Conservation (phyloP, 2,329 filamentous ascomycete genomes). For the Arthroderma sp. region DNA sequence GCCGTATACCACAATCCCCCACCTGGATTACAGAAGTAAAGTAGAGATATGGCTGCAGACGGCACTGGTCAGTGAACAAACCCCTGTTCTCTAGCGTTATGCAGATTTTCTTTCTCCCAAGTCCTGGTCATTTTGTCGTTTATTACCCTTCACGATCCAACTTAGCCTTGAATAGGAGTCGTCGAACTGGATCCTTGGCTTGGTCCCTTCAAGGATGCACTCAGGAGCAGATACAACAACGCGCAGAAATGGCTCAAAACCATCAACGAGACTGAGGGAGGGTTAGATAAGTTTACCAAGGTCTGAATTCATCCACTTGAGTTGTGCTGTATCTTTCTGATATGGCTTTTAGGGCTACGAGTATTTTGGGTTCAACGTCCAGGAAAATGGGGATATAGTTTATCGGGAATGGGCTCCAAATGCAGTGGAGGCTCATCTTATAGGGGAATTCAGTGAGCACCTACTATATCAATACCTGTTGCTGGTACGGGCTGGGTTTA, state of each 20-base stretch:
- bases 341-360: conserved; percentile 57
- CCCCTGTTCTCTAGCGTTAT: not conserved
- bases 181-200: conserved; percentile 81
- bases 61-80: conserved; percentile 18
- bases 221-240: conserved; percentile 64
- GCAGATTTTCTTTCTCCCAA: not conserved
- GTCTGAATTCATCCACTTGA: conserved; percentile 32
- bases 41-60: conserved; percentile 10
- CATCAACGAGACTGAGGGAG: conserved; percentile 73
- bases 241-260: conserved; percentile 76
- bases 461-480: no score
- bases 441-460: conserved; percentile 80
- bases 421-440: conserved; percentile 67
- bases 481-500: not conserved
- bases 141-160: conserved; percentile 3
- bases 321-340: not conserved
- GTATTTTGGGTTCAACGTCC: conserved; percentile 71
- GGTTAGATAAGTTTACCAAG: conserved; percentile 80
- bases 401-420: conserved; percentile 97
- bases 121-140: not conserved
- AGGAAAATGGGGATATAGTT: conserved; percentile 66
- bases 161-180: conserved; percentile 43
- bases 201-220: conserved; percentile 63
- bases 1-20: no score
- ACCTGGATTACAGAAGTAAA: no score